Base-by-base conservation (phyloP, 2,329 filamentous ascomycete genomes). In the Dactylellina parvicollis region DNA sequence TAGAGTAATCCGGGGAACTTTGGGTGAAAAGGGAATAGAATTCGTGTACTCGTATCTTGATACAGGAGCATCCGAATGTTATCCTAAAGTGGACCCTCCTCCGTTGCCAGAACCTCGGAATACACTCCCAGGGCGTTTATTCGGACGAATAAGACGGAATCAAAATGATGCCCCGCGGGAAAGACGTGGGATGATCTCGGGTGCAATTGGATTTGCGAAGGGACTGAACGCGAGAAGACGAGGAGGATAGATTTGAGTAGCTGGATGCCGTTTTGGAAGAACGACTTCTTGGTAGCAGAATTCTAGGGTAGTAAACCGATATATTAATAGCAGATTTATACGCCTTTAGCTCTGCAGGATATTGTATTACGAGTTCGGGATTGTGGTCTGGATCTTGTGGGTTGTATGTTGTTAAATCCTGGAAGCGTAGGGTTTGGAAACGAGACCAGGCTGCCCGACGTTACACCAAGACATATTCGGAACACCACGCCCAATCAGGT, bases 11-110 rank as follows among this genome's bases (percentile, higher is more conserved):
- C 9, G 40, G 20, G 18, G 42, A 14, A 22, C 16, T 4, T 26
- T 71, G 10, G 32, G 12, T n/a, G 49, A 42, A 12, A 30, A 49
- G 3, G 40, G 57, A 14, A 54, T 71, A 30, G 3, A 16, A 0
- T 71, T 71, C 38, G 34, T 18, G 5, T 71, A 62, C 60, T 47
- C 49, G 14, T 71, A 57, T 32, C 22, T 71, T 3, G 57, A 71
- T 22, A 66, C 57, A 0, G 57, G 47, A 34, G 26, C 57, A 18
- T 44, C 42, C 3, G 34, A 60, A 38, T 60, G 56, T 28, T 44
- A 42, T 32, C 47, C 34, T 7, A n/a, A 5, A 5, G 5, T 5
- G 30, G 30, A 32, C 12, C 5, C 30, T 12, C 30, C 30, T 32
- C 5, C 34, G 3, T 38, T 4, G 12, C 16, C 34, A 14, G 4